A percentile compares a stretch with the other conserved stretches of the same genome.
Evolutionary conservation across 2,329 filamentous ascomycete genomes (phyloP).

Genomic region (Tolypocladium ovalisporum): DNA sequence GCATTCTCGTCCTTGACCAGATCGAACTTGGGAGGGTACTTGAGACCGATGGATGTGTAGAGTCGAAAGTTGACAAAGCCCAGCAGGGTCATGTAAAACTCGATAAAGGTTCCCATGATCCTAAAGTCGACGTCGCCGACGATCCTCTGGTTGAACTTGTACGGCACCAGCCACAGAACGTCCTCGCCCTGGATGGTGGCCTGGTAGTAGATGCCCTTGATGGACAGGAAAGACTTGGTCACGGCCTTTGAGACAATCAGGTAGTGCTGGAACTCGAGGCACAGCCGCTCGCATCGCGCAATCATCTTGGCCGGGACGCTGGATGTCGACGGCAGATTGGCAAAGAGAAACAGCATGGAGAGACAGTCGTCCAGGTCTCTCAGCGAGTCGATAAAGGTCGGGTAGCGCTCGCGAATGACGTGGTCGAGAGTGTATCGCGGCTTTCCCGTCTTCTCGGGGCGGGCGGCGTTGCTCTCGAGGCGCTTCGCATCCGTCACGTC

Average conservation of each 20-base stretch:
- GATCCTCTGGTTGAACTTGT: conserved; percentile 93
- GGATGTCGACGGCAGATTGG: conserved; percentile 82
- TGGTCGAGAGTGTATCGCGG: conserved; percentile 88
- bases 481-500: conserved; percentile 82
- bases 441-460: conserved; percentile 83
- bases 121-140: conserved; percentile 93
- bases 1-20: conserved; percentile 75
- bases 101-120: conserved; percentile 98
- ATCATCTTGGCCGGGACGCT: conserved; percentile 93
- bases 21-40: conserved; percentile 95
- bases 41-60: conserved; percentile 81
- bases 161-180: conserved; percentile 92
- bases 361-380: conserved; percentile 93
- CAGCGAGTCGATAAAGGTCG: conserved; percentile 88
- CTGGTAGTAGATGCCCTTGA: conserved; percentile 99
- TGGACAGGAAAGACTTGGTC: conserved; percentile 92
- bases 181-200: conserved; percentile 95
- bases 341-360: conserved; percentile 95
- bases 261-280: conserved; percentile 96
- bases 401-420: conserved; percentile 95
- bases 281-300: conserved; percentile 83
- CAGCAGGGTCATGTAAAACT: conserved; percentile 95
- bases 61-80: conserved; percentile 94
- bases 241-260: conserved; percentile 85
- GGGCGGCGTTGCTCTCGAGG: conserved; percentile 73